Evolutionary conservation across 306 rosid species (phyloP).

Genomic region (Ormosia emarginata): DNA sequence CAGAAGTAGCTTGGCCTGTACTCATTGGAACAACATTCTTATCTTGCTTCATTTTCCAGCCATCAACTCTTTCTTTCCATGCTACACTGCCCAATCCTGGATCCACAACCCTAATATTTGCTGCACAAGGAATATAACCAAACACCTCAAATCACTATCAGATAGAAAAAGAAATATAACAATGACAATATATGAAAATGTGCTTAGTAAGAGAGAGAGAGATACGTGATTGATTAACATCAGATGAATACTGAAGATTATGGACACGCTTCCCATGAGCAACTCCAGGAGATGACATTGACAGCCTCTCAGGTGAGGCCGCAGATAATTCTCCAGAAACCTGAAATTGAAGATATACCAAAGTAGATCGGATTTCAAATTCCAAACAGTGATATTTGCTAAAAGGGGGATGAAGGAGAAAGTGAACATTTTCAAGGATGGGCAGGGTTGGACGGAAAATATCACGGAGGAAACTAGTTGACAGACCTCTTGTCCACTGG

Average conservation of each 20-base stretch:
- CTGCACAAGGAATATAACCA: constrained; percentile 42
- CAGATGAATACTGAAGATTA: constrained; percentile 64
- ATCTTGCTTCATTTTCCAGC: constrained; percentile 99
- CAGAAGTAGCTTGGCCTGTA: constrained; percentile 86
- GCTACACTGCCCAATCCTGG: constrained; percentile 91
- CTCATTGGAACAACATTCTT: constrained; percentile 84
- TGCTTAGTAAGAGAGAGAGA: constrained; percentile 11
- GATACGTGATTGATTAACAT: constrained; percentile 74
- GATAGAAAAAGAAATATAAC: not conserved
- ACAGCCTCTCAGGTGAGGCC: constrained; percentile 85
- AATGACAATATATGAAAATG: not conserved
- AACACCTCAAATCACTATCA: constrained; percentile 23
- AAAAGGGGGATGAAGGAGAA: not conserved
- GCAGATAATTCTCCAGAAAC: constrained; percentile 94
- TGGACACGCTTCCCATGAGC: constrained; percentile 66
- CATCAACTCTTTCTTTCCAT: constrained; percentile 99
- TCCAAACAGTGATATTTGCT: not conserved
- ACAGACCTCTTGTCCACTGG: constrained; percentile 79
- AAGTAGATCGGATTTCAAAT: not conserved
- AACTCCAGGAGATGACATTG: constrained; percentile 86
- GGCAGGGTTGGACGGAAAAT: not conserved
- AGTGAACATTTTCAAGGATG: not conserved
- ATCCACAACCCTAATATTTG: constrained; percentile 70
- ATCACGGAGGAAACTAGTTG: not conserved
- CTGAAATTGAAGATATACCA: constrained; percentile 33